Conservation (phyloP, 164 flowering plant genomes). For the Vitis labrusca region DNA sequence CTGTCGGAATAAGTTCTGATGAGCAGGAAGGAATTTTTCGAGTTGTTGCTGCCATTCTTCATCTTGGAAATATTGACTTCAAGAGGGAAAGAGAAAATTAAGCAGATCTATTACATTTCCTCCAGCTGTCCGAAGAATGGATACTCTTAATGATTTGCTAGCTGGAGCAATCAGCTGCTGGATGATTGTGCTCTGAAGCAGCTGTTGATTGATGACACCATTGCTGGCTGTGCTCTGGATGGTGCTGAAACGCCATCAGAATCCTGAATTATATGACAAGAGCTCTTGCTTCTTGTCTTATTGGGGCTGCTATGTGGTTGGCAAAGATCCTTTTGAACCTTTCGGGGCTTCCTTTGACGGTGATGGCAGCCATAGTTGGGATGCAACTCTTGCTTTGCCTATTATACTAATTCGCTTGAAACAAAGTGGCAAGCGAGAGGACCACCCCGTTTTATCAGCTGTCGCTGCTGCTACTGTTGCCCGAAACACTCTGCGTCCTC, state of each 20-base stretch:
- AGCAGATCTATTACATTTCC: slow-evolving; percentile 65
- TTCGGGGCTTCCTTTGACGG: too few relatives aligned
- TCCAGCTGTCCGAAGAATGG: slow-evolving; percentile 93
- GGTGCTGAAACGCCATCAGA: slow-evolving; percentile 66
- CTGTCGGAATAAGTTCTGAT: slow-evolving; percentile 66
- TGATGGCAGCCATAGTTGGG: too few relatives aligned
- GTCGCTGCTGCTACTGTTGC: slow-evolving; percentile 91
- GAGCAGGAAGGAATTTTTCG: slow-evolving; percentile 80
- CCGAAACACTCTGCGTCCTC: slow-evolving; percentile 79
- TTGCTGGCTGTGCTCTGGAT: slow-evolving; percentile 98
- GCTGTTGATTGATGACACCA: slow-evolving; percentile 89
- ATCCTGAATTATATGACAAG: too few relatives aligned
- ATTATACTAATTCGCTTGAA: too few relatives aligned
- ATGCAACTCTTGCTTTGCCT: too few relatives aligned
- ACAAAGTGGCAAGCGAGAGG: slow-evolving; percentile 23
- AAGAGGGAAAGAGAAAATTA: slow-evolving; percentile 59
- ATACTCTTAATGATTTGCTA: slow-evolving; percentile 91
- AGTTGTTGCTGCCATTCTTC: slow-evolving; percentile 72
- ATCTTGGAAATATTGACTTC: slow-evolving; percentile 75
- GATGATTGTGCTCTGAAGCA: slow-evolving; percentile 99
- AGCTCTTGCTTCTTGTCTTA: too few relatives aligned
- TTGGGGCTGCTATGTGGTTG: too few relatives aligned
- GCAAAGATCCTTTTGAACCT: too few relatives aligned
- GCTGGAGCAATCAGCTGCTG: slow-evolving; percentile 93
- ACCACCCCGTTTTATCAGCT: slow-evolving; percentile 69